phyloP scores from a whole-genome alignment of 495 filamentous ascomycete species.

The Lasiosphaeriaceae sp. region DNA sequence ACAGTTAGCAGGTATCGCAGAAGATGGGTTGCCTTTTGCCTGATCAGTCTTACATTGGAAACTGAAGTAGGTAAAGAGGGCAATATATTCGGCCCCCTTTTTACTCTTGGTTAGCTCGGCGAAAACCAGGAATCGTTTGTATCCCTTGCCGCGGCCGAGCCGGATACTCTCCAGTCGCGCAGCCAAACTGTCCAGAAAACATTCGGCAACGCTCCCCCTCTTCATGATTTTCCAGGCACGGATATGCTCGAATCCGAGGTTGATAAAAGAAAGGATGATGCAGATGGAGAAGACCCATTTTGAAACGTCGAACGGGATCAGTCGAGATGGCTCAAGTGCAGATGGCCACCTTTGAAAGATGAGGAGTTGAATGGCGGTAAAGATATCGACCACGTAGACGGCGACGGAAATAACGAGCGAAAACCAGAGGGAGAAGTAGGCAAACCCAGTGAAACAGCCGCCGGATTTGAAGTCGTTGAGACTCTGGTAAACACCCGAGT shows the following conservation, averaged over 20 bases:
- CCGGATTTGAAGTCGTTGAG: slow-evolving; percentile 82
- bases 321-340: slow-evolving; percentile 34
- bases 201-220: slow-evolving; percentile 80
- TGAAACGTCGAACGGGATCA: slow-evolving; percentile 59
- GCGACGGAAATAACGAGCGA: slow-evolving; percentile 74
- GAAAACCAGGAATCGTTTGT: slow-evolving; percentile 87
- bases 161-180: slow-evolving; percentile 77
- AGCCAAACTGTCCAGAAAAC: slow-evolving; percentile 83
- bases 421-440: slow-evolving; percentile 80
- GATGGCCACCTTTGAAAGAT: slow-evolving; percentile 71
- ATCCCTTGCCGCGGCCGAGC: slow-evolving; percentile 62
- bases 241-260: slow-evolving; percentile 72
- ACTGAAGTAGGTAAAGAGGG: slow-evolving; percentile 89
- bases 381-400: slow-evolving; percentile 85
- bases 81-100: slow-evolving; percentile 86
- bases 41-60: slow-evolving; percentile 67
- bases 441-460: slow-evolving; percentile 70
- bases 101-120: slow-evolving; percentile 86
- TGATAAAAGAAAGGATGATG: slow-evolving; percentile 80
- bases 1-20: slow-evolving; percentile 5
- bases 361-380: slow-evolving; percentile 86
- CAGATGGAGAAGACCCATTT: slow-evolving; percentile 90
- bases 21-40: too few relatives aligned
- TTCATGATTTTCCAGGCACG: slow-evolving; percentile 74
- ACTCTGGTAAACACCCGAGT: slow-evolving; percentile 54